phyloP scores from a whole-genome alignment of 2,329 filamentous ascomycete species.

The Tolypocladium cylindrosporum region DNA sequence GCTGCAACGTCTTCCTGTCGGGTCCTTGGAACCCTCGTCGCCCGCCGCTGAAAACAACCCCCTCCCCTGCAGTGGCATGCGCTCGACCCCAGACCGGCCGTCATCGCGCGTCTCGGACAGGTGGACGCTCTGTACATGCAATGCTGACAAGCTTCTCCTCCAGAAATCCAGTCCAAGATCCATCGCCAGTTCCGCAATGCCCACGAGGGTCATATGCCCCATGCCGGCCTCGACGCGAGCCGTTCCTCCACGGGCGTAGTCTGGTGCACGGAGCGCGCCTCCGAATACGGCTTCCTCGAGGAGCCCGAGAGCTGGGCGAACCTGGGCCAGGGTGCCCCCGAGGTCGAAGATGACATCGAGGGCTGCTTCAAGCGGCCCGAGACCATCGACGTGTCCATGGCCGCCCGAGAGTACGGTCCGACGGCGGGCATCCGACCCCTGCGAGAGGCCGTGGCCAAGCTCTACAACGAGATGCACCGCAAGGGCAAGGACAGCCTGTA shows the following conservation, averaged over 20 bases:
- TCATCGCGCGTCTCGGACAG: background rate
- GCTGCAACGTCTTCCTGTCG: background rate
- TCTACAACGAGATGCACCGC: constrained; percentile 91
- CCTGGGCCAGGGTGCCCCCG: constrained; percentile 84
- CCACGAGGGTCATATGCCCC: constrained; percentile 82
- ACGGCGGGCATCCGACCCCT: constrained; percentile 90
- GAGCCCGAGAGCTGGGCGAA: constrained; percentile 83
- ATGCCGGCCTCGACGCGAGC: constrained; percentile 81
- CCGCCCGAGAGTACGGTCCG: constrained; percentile 81
- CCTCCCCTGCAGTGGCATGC: background rate
- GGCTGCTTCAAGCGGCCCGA: constrained; percentile 79
- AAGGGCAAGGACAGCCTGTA: constrained; percentile 82
- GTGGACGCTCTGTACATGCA: background rate
- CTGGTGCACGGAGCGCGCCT: constrained; percentile 81
- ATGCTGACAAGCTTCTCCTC: constrained; percentile 6
- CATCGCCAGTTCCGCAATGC: constrained; percentile 83
- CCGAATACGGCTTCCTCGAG: constrained; percentile 80
- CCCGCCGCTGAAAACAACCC: background rate
- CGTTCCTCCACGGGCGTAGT: constrained; percentile 88
- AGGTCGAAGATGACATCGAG: constrained; percentile 86
- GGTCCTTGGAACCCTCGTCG: background rate
- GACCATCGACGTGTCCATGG: constrained; percentile 66
- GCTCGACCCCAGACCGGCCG: too few relatives aligned
- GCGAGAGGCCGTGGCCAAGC: constrained; percentile 75
- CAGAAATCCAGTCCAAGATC: constrained; percentile 74